Evolutionary conservation across 371 early-diverging fungal genomes (phyloP).

Genomic region (Enterospora canceri): DNA sequence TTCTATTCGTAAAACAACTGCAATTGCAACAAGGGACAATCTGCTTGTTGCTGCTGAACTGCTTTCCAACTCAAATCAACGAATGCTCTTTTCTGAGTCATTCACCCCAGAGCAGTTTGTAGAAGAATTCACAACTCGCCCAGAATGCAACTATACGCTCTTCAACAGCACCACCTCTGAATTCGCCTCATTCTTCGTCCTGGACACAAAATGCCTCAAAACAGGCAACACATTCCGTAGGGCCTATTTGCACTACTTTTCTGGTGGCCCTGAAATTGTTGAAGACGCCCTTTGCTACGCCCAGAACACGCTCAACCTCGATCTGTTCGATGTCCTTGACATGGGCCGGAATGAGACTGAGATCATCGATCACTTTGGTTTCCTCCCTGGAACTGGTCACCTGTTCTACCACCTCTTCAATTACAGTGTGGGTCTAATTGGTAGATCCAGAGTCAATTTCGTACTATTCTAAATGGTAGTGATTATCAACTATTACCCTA

Average conservation of each 20-base stretch:
- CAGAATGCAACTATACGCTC: slow-evolving; percentile 24
- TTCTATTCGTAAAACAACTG: slow-evolving; percentile 6
- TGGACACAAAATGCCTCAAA: slow-evolving; percentile 28
- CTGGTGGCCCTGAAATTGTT: not conserved
- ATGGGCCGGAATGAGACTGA: slow-evolving; percentile 13
- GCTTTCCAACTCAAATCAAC: slow-evolving; percentile 25
- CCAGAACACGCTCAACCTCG: not conserved
- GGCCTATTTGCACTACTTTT: slow-evolving; percentile 48
- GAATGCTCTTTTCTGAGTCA: slow-evolving; percentile 27
- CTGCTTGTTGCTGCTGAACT: slow-evolving; percentile 21
- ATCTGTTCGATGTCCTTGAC: slow-evolving; percentile 13
- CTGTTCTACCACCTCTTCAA: slow-evolving; percentile 22
- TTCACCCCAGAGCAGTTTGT: slow-evolving; percentile 35
- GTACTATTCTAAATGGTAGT: slow-evolving; percentile 22
- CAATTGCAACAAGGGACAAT: slow-evolving; percentile 27
- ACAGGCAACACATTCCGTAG: slow-evolving; percentile 24
- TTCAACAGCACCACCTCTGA: slow-evolving; percentile 11
- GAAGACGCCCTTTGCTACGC: not conserved
- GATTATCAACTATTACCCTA: too few relatives aligned
- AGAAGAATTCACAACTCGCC: slow-evolving; percentile 21
- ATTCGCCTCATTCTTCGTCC: slow-evolving; percentile 50
- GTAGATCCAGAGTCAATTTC: slow-evolving; percentile 7
- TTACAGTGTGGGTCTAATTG: not conserved
- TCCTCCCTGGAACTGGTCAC: slow-evolving; percentile 16
- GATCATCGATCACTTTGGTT: not conserved